Evolutionary conservation across 148 eudicot genomes (phyloP), one percentile per base, ranked within the genome.

Genomic region (Spergularia bocconei): DNA sequence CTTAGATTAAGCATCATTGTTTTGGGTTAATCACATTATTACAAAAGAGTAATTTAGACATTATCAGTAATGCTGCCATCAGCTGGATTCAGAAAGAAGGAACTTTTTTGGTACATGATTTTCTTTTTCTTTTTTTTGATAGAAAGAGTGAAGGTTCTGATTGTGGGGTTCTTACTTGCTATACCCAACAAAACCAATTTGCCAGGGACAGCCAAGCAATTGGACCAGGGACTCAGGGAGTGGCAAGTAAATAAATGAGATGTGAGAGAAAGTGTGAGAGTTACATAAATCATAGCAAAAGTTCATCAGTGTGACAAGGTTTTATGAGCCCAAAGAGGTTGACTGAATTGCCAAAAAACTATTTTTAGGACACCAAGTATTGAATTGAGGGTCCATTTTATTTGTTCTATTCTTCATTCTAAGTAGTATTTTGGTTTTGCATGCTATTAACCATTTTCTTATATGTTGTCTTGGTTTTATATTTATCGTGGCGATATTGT

Each of bases 131-230:
- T 54, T 56, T 62, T 36, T 29, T 54, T 56, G 55, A 47, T n/a
- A 64, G 69, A 61, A 53, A 50, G 70, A 20, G 51, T 63, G 69
- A 70, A 68, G 71, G 15, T 75, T 70, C 56, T 47, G 79, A 63
- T 54, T 55, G 72, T 76, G 77, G 79, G 83, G 79, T 63, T 36
- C 20, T 47, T 60, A 75, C 13, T 80, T 75, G 58, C 51, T 48
- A 76, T 21, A 76, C 76, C 72, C 79, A 75, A 80, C 76, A 75
- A 75, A 76, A 66, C 39, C 44, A 58, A 53, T 29, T 21, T 75
- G 83, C 53, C 76, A 76, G 68, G 59, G 83, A 80, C 83, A 80
- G 62, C 83, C 77, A 71, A 76, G 79, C 83, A 76, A 36, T 57
- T 76, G 79, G 79, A 67, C 76, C 76, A 76, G 51, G 48, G 63